Evolutionary conservation across 2,329 filamentous ascomycete genomes (phyloP), one percentile per base, ranked within the genome.

Genomic region (Botryosphaeria dothidea): DNA sequence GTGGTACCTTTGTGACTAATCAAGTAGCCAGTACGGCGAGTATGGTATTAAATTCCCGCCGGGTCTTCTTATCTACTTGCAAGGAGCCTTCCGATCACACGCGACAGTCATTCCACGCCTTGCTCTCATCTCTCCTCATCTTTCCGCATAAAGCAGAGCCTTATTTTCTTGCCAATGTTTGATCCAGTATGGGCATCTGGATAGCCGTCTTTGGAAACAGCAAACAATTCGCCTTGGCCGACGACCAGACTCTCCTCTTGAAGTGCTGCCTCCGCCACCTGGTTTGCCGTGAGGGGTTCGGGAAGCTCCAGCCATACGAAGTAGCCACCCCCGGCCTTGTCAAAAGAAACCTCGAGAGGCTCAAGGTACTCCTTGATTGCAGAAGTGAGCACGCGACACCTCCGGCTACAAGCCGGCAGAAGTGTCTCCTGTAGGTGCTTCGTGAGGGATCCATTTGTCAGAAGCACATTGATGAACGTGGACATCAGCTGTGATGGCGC

Each of bases 251-350:
- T 86, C 75, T 91, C 89, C 63, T 89, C 85, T 19, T 81, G 77
- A 71, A 84, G 79, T 15, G 89, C 89, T 45, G 81, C 80, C 69
- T 82, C 77, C 4, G 86, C 85, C 31, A 92, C 80, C 5, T 83
- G 81, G 31, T 78, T 78, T 31, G 84, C 87, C 7, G 83, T 80
- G 62, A 90, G 78, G 46, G 72, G 62, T 67, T 75, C 67, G 0
- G 89, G 88, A 4, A 96, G 75, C 1, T 82, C 83, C 29, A 96
- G 77, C 92, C 92, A 97, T 52, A 96, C 81, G 75, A 96, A 97
- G 74, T 94, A 97, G 0, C 93, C 93, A 0, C 93, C 93, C 3
- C 7, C 17, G 17, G 21, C 51, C 15, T 9, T 11, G 19, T 34
- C 51, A 27, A 38, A 19, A 3, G 51, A 21, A 11, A 91, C 84